phyloP scores from a whole-genome alignment of 23 red algal species.

The Pyropia yezoensis region DNA sequence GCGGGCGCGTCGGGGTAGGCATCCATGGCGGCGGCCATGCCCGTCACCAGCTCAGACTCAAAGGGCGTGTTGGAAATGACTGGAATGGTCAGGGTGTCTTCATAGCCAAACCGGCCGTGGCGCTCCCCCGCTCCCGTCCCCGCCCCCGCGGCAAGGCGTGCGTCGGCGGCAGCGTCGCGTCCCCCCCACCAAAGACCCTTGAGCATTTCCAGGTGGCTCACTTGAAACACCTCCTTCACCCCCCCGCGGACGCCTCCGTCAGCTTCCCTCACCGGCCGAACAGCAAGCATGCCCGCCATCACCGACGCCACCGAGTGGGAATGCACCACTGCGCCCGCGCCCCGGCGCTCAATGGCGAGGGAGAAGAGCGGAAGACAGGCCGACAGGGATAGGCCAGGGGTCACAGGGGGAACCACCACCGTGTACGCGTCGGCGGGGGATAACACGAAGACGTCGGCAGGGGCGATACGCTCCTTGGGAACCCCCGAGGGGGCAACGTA shows the following conservation, averaged over 20 bases:
- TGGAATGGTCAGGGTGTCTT: conserved; percentile 28
- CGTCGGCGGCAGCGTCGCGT: too few species aligned
- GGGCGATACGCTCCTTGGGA: conserved; percentile 28
- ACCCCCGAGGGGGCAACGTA: conserved; percentile 41
- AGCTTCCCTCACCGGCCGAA: not conserved
- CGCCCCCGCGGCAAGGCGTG: too few species aligned
- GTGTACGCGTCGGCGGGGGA: not conserved
- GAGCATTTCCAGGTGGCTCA: conserved; percentile 47
- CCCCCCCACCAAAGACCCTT: conserved; percentile 20
- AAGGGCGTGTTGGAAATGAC: conserved; percentile 32
- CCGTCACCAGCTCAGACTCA: conserved; percentile 12
- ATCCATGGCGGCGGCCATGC: conserved; percentile 19
- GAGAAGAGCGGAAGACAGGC: conserved; percentile 28
- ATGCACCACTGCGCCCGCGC: conserved; percentile 26
- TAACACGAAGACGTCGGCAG: conserved; percentile 29
- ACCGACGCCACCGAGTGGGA: conserved; percentile 21
- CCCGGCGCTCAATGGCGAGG: conserved; percentile 19
- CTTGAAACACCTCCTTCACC: not conserved
- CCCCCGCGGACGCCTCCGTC: not conserved
- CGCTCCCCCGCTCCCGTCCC: too few species aligned
- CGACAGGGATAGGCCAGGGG: conserved; percentile 8
- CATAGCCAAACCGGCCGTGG: conserved; percentile 1
- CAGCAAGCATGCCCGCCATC: conserved; percentile 15
- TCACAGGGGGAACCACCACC: conserved; percentile 2
- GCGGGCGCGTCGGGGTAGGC: conserved; percentile 16